These are phyloP conservation scores for Trichosporon sp. DNA, from an alignment of 1,284 basidiomycete genomes.

Conservation along the genomic window DNA sequence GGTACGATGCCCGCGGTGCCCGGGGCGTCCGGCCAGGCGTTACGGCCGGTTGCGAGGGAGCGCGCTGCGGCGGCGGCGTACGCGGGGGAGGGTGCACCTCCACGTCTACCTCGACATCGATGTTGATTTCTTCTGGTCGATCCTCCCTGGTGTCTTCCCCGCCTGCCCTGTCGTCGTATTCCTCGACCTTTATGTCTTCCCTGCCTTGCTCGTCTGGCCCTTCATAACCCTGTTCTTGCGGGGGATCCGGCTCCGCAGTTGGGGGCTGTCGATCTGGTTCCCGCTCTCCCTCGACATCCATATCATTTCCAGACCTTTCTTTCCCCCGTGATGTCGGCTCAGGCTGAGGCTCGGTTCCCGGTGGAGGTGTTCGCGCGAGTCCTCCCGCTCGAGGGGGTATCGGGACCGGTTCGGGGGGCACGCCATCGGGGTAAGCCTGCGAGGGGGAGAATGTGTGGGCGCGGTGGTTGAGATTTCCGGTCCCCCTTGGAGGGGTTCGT, in stretches of 20 bases:
- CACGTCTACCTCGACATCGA: not conserved
- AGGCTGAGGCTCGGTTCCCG: not conserved
- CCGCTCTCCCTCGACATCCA: not conserved
- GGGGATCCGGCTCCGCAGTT: not conserved
- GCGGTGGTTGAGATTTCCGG: not conserved
- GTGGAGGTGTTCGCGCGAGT: not conserved
- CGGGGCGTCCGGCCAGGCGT: not conserved
- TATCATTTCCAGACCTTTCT: not conserved
- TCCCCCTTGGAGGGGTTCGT: slow-evolving; percentile 31
- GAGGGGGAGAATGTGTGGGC: slow-evolving; percentile 19
- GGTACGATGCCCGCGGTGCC: not conserved
- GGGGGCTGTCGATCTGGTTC: not conserved
- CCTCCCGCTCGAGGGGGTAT: not conserved
- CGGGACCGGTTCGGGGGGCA: not conserved
- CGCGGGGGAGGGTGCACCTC: not conserved
- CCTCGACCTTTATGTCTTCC: slow-evolving; percentile 13
- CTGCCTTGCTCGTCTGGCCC: not conserved
- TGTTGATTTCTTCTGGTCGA: not conserved
- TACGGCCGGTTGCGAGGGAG: not conserved
- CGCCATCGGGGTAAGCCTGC: slow-evolving; percentile 16
- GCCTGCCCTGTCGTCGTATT: not conserved
- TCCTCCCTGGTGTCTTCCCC: not conserved
- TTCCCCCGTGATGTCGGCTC: not conserved
- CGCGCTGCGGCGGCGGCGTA: not conserved
- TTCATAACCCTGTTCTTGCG: not conserved